Evolutionary conservation across 2,329 filamentous ascomycete genomes (phyloP), one percentile per base, ranked within the genome.

Genomic region (Epichloe uncinata): DNA sequence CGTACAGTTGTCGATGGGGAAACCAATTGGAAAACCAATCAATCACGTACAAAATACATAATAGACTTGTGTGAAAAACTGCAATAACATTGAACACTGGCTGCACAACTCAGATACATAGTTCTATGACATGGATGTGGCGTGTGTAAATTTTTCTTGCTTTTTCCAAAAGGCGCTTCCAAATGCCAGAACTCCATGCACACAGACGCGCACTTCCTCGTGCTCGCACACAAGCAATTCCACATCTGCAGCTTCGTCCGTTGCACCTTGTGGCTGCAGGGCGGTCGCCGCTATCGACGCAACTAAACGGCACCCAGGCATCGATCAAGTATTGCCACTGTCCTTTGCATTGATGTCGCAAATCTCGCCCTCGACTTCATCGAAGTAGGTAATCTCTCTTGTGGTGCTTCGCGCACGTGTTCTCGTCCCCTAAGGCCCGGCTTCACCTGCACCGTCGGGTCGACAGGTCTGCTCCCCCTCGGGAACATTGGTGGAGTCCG

Each of bases 301-400:
- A 41, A 18, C 38, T 18, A 38, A 30, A 30, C 30, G 30, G 8
- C 3, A 16, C 7, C 0, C 37, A 18, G 16, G 15, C 57, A 33
- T 56, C 54, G 33, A 50, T 55, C 11, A 61, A 7, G 18, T 5
- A 33, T n/a, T 5, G 4, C 16, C 30, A 11, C 9, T 34, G 26
- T 18, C 22, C 46, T 16, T 50, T 45, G 15, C n/a, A 8, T 36
- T 35, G 4, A 40, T 20, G 15, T 37, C 41, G 7, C 30, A 26
- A 40, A 15, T 38, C 15, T 34, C 30, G 5, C 9, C 3, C 16
- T 9, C 33, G 20, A 53, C 34, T 34, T 53, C 49, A 26, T 53
- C 52, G 16, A 42, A 46, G 18, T 49, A 53, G 35, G 45, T 38
- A 4, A 53, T 50, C 3, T 53, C 52, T 20, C 52, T 45, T 42